Evolutionary conservation across 495 filamentous ascomycete genomes (phyloP).

Genomic region (Penicillium canescens): DNA sequence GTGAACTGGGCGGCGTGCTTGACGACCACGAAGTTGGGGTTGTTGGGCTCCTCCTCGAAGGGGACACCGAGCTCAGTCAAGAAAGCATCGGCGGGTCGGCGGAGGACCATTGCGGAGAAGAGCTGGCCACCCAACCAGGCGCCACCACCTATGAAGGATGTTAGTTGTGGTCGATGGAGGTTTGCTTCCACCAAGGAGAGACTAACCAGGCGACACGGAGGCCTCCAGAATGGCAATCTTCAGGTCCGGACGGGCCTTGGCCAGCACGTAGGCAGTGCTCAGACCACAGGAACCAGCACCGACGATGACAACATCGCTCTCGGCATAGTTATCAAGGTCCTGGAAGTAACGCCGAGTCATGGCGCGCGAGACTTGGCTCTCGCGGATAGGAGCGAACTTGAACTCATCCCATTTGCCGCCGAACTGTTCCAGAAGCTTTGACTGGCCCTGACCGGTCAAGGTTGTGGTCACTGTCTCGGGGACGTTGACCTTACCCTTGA

Average conservation of each 20-base stretch:
- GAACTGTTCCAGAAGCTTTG: conserved; percentile 60
- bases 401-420: conserved; percentile 74
- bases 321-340: conserved; percentile 85
- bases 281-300: conserved; percentile 87
- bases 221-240: conserved; percentile 92
- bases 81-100: conserved; percentile 85
- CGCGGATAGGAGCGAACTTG: conserved; percentile 81
- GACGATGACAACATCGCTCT: conserved; percentile 89
- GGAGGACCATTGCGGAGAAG: conserved; percentile 92
- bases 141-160: conserved; percentile 61
- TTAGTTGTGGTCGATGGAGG: conserved; percentile 2
- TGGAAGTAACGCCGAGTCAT: conserved; percentile 91
- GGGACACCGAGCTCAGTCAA: conserved; percentile 75
- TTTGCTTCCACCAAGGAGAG: background rate
- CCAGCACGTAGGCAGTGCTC: conserved; percentile 79
- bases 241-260: conserved; percentile 80
- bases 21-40: conserved; percentile 83
- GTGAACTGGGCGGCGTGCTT: conserved; percentile 94
- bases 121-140: conserved; percentile 93
- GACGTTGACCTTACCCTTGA: conserved; percentile 48
- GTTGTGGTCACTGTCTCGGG: conserved; percentile 39
- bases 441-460: conserved; percentile 38
- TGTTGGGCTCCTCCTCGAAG: conserved; percentile 83
- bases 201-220: conserved; percentile 69
- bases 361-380: conserved; percentile 85